These are phyloP conservation scores for Penicillium sp. DNA, from an alignment of 2,329 filamentous ascomycete species.

Conservation along the genomic window DNA sequence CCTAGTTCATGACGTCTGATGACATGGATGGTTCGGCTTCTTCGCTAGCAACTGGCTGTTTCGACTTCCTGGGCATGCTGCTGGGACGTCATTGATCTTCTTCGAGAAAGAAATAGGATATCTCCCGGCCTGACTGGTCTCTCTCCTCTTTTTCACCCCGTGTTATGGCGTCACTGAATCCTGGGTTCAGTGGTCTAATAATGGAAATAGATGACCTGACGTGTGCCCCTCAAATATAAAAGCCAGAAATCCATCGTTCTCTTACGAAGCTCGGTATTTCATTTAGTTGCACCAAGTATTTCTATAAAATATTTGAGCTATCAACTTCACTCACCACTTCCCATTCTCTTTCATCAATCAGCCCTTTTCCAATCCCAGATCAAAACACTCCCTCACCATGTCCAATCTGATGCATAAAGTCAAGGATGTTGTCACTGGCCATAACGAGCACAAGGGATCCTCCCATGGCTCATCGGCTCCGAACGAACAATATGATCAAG, in stretches of 20 bases:
- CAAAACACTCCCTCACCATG: constrained; percentile 48
- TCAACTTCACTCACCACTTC: constrained; percentile 2
- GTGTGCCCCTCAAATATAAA: constrained; percentile 11
- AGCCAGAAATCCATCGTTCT: not conserved
- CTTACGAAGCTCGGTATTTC: not conserved
- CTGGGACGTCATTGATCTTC: constrained; percentile 23
- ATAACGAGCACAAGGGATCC: constrained; percentile 29
- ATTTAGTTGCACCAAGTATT: too few relatives aligned
- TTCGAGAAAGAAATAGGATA: constrained; percentile 1
- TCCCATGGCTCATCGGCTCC: constrained; percentile 33
- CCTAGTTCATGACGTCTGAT: constrained; percentile 20
- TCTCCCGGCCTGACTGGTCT: constrained; percentile 1
- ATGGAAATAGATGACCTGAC: not conserved
- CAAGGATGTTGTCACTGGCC: constrained; percentile 49
- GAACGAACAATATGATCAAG: not conserved
- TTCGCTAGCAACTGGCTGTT: not conserved
- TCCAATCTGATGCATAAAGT: constrained; percentile 53
- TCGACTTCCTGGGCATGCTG: constrained; percentile 1
- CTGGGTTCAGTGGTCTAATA: constrained; percentile 2
- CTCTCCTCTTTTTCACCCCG: constrained; percentile 7
- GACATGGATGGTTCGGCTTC: constrained; percentile 14
- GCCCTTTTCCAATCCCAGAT: too few relatives aligned
- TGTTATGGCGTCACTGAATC: constrained; percentile 24
- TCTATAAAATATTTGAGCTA: too few relatives aligned
- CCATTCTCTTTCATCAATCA: not conserved